Conservation (phyloP, 768 basidiomycete species). For the Chalciporus chontae region DNA sequence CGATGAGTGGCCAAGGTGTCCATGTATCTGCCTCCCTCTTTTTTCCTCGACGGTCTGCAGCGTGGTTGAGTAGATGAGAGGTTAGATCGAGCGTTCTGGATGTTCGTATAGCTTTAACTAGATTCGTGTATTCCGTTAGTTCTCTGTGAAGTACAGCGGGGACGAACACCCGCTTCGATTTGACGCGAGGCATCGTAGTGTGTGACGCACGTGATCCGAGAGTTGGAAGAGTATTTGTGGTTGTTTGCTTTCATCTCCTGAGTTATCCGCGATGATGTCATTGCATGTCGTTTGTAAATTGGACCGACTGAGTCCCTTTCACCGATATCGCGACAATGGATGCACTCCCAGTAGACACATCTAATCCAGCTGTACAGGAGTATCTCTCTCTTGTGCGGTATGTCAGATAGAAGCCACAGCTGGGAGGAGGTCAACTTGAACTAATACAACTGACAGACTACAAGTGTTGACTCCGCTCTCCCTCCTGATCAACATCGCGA, state of each 20-base stretch:
- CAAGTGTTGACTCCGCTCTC: conserved; percentile 88
- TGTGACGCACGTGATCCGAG: background rate
- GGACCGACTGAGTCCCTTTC: background rate
- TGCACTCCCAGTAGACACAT: conserved; percentile 52
- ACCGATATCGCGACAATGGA: conserved; percentile 39
- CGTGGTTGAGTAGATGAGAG: conserved; percentile 41
- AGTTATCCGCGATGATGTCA: background rate
- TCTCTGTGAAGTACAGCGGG: conserved; percentile 59
- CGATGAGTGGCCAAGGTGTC: conserved; percentile 78
- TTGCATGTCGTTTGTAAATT: conserved; percentile 5
- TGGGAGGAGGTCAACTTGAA: background rate
- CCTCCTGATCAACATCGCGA: conserved; percentile 74
- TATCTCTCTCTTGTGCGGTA: conserved; percentile 63
- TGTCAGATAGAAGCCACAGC: conserved; percentile 3
- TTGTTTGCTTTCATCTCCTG: conserved; percentile 7
- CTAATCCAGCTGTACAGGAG: conserved; percentile 59
- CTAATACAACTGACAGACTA: conserved; percentile 39
- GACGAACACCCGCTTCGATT: conserved; percentile 37
- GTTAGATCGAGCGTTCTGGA: conserved; percentile 56
- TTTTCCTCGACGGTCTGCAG: conserved; percentile 13
- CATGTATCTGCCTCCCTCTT: conserved; percentile 43
- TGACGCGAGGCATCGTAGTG: background rate
- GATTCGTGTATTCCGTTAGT: conserved; percentile 61
- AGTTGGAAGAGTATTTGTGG: background rate
- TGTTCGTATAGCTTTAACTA: conserved; percentile 62